These are phyloP conservation scores for Claviceps sp. DNA, from an alignment of 2,329 filamentous ascomycete species.

Conservation along the genomic window DNA sequence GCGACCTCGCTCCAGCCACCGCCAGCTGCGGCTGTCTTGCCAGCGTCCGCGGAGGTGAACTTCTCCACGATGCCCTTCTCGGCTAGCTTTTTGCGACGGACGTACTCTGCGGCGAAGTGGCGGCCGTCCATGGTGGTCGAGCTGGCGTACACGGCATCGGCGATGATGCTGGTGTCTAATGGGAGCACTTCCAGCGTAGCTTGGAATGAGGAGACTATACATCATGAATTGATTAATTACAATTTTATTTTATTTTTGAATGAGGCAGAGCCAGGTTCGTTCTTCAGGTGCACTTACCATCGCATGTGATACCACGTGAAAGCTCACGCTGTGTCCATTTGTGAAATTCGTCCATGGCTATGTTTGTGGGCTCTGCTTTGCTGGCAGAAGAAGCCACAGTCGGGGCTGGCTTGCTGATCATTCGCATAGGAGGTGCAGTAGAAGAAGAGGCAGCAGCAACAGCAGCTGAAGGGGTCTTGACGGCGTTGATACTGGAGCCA, in stretches of 20 bases:
- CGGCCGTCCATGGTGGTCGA: constrained; percentile 84
- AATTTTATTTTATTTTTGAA: not conserved
- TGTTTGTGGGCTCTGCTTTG: constrained; percentile 23
- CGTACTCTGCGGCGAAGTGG: constrained; percentile 88
- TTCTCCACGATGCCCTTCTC: constrained; percentile 83
- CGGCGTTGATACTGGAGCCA: constrained; percentile 25
- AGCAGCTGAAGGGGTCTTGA: constrained; percentile 28
- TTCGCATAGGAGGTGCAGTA: constrained; percentile 32
- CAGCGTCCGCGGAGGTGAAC: constrained; percentile 41
- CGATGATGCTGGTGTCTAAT: constrained; percentile 66
- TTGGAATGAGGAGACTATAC: constrained; percentile 65
- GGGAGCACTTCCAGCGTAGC: constrained; percentile 63
- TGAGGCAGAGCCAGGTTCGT: constrained; percentile 17
- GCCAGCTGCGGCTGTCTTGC: constrained; percentile 29
- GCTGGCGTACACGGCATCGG: constrained; percentile 76
- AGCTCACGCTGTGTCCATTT: constrained; percentile 83
- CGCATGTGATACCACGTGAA: constrained; percentile 47
- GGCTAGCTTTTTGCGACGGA: constrained; percentile 82
- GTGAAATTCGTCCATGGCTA: constrained; percentile 78
- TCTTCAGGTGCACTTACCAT: constrained; percentile 30
- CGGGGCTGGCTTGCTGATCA: constrained; percentile 32
- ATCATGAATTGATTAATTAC: not conserved
- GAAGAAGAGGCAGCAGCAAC: constrained; percentile 6
- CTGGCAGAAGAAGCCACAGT: constrained; percentile 27
- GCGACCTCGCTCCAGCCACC: constrained; percentile 95